A percentile compares a stretch with the other conserved stretches of the same genome.
phyloP scores from a whole-genome alignment of 371 early-diverging fungal species.

The Lichtheimia hyalospora region DNA sequence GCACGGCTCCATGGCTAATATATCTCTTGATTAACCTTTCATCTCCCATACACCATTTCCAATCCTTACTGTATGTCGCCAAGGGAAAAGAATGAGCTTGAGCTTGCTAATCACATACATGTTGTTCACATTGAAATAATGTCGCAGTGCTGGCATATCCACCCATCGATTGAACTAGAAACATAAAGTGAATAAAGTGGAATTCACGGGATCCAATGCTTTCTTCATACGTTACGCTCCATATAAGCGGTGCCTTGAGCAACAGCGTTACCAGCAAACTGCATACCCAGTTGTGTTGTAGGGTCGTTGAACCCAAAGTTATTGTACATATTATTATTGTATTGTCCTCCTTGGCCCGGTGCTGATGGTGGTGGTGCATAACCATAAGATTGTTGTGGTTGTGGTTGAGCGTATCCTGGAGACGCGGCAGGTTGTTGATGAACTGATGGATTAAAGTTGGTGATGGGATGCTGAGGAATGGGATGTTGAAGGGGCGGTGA shows the following conservation, averaged over 20 bases:
- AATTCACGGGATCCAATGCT: neutral
- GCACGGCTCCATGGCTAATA: conserved; percentile 82
- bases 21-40: neutral
- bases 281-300: conserved; percentile 94
- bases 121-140: conserved; percentile 97
- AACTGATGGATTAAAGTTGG: conserved; percentile 54
- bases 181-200: neutral
- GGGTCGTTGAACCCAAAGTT: conserved; percentile 68
- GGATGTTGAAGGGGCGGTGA: conserved; percentile 75
- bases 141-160: conserved; percentile 82
- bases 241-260: conserved; percentile 88
- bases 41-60: conserved; percentile 16
- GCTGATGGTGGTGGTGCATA: conserved; percentile 7
- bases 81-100: conserved; percentile 89
- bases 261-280: conserved; percentile 90
- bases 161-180: conserved; percentile 80
- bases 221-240: conserved; percentile 81
- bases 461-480: conserved; percentile 67
- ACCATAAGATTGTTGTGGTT: conserved; percentile 31
- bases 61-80: conserved; percentile 79
- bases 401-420: conserved; percentile 32
- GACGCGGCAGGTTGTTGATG: conserved; percentile 46
- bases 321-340: conserved; percentile 43
- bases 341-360: conserved; percentile 27
- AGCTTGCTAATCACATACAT: conserved; percentile 91